These are phyloP conservation scores for Conringia planisiliqua DNA, from an alignment of 345 rosid genomes.

Conservation along the genomic window DNA sequence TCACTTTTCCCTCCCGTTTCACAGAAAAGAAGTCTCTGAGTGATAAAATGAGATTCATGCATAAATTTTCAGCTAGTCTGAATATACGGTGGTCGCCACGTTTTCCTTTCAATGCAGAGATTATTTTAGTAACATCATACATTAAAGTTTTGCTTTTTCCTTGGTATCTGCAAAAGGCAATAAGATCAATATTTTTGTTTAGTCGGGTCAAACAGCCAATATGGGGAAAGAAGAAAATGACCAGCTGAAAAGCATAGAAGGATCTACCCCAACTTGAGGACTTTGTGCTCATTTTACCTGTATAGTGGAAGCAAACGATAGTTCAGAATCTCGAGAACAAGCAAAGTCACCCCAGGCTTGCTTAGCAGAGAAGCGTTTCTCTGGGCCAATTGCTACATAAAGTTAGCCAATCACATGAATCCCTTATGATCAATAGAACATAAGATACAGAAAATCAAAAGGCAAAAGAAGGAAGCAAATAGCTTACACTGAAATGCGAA, in stretches of 20 bases:
- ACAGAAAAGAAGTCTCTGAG: slow-evolving; percentile 83
- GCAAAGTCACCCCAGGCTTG: slow-evolving; percentile 89
- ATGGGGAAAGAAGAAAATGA: not conserved
- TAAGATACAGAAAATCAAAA: not conserved
- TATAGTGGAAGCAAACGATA: slow-evolving; percentile 95
- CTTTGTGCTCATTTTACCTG: slow-evolving; percentile 45
- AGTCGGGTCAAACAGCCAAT: slow-evolving; percentile 4
- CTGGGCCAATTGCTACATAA: slow-evolving; percentile 84
- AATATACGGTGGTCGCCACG: slow-evolving; percentile 97
- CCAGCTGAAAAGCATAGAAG: slow-evolving; percentile 1
- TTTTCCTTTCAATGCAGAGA: slow-evolving; percentile 84
- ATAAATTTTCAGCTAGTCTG: slow-evolving; percentile 90
- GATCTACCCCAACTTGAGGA: slow-evolving; percentile 7
- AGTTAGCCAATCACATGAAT: slow-evolving; percentile 22
- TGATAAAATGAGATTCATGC: slow-evolving; percentile 90
- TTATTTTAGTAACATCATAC: slow-evolving; percentile 94
- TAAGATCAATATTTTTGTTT: slow-evolving; percentile 9
- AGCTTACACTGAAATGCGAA: slow-evolving; percentile 79
- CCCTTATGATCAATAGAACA: not conserved
- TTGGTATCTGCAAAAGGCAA: slow-evolving; percentile 62
- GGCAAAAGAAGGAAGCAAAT: slow-evolving; percentile 15
- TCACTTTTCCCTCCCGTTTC: slow-evolving; percentile 95
- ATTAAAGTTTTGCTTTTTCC: slow-evolving; percentile 88
- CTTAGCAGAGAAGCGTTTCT: slow-evolving; percentile 73
- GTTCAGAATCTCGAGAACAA: slow-evolving; percentile 90